Evolutionary conservation across 768 basidiomycete genomes (phyloP).

Genomic region (Xanthoconium purpureum): DNA sequence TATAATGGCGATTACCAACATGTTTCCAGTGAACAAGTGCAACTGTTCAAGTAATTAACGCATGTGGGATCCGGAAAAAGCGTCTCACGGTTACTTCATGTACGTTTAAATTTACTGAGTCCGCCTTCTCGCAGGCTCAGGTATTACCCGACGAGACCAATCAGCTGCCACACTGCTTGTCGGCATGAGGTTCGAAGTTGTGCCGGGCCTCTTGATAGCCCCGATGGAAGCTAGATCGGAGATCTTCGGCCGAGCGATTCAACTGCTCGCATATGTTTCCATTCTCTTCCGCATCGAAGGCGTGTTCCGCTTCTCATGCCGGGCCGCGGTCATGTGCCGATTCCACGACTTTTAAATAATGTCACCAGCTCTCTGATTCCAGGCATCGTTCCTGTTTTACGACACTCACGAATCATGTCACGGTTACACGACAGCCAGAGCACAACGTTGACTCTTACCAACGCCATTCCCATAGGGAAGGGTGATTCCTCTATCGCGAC

Average conservation of each 20-base stretch:
- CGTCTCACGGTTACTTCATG: neutral
- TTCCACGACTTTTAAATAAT: constrained; percentile 7
- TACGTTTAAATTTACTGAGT: neutral
- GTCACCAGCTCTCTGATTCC: neutral
- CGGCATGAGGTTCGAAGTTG: too few relatives aligned
- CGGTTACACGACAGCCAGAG: neutral
- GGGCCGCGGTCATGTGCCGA: too few relatives aligned
- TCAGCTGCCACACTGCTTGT: too few relatives aligned
- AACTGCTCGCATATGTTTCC: neutral
- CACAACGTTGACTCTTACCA: neutral
- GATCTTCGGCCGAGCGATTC: constrained; percentile 6
- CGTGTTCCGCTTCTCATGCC: neutral
- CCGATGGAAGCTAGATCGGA: neutral
- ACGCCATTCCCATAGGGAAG: neutral
- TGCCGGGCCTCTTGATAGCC: too few relatives aligned
- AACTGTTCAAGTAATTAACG: too few relatives aligned
- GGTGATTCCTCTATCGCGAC: neutral
- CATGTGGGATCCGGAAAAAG: neutral
- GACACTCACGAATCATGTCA: constrained; percentile 5
- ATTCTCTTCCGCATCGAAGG: neutral
- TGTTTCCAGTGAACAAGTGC: too few relatives aligned
- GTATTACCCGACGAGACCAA: neutral
- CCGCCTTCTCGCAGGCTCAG: neutral
- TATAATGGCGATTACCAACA: too few relatives aligned
- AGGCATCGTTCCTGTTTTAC: neutral